Base-by-base conservation (phyloP, 257 asterid genomes). In the Asclepias syriaca region DNA sequence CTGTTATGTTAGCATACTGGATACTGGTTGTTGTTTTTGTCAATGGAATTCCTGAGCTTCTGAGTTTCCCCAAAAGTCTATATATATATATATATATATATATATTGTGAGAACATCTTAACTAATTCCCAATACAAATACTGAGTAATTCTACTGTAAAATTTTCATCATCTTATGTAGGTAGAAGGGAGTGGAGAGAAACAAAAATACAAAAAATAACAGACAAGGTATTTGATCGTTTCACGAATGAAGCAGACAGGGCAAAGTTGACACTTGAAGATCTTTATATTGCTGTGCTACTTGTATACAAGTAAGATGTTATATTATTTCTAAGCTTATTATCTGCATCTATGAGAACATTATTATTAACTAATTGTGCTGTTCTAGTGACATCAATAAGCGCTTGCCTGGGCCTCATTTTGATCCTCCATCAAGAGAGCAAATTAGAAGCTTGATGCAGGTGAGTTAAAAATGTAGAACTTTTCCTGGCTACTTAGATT, bases 331-430 rank as follows among this genome's bases (percentile, higher is more conserved):
- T 59, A 18, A 0, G 9, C 45, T 29, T 61, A 24, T 59, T 34
- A 34, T 43, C 21, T 24, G 68, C 71, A 45, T 53, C 55, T 7
- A 39, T 7, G 43, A 66, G 34, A 43, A 37, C 16, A 19, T 21
- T 19, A 11, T 7, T 60, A 29, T 34, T 34, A 34, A 34, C 6
- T 8, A 14, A 46, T 60, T 60, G 16, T 37, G 29, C 56, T 64
- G 37, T 40, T 51, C 43, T 84, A 93, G 97, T 77, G 98, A 93
- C 74, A 80, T 93, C 66, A 93, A 93, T 56, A 93, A 91, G 87
- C 91, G 80, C 68, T 84, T 93, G 90, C 97, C 98, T 27, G 96
- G 98, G 74, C 95, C 90, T 53, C 98, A 93, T 80, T 88, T 93
- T 40, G 98, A 93, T 60, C 98, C 98, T 66, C 97, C 98, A 6